Base-by-base conservation (phyloP, 345 rosid genomes). In the Psidium guajava region DNA sequence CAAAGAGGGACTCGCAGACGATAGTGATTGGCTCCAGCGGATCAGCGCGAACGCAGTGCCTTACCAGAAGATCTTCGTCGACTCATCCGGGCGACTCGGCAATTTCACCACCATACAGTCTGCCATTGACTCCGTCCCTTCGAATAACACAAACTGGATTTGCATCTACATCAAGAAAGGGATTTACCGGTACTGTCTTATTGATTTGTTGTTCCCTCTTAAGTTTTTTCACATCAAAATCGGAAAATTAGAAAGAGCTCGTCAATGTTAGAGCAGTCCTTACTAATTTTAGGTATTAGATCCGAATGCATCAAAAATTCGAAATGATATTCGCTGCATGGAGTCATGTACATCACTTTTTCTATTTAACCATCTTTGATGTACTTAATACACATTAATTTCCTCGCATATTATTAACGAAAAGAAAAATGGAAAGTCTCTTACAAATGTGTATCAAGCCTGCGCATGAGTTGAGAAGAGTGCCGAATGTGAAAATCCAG, bases 71-170 rank as follows among this genome's bases (percentile, higher is more conserved):
- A 80, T 86, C 32, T 75, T 87, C 21, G 98, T 96, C 28, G 95
- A 93, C 87, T 86, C 89, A 61, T 88, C 92, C 0, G 93, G 95
- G 11, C 81, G 83, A 84, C 12, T n/a, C 3, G 95, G 94, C 28
- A 87, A 91, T 82, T 94, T 93, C 84, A 80, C 93, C 42, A 93
- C 85, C 9, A 86, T 94, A 77, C 98, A 96, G 87, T 84, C 93
- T 5, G 96, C 98, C 42, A 92, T 96, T 2, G 88, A 95, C 88
- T 89, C 87, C 0, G 84, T 96, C 21, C 96, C 98, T 27, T 42
- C 42, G 8, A 74, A 89, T 22, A 95, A 96, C 83, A 44, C 27
- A 2, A 25, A 89, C 1, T 94, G 98, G 99, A 77, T 93, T 86
- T 91, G 90, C 80, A 93, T 96, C 89, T 54, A 88, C 50, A 64